These are phyloP conservation scores for Hypoxylon sp. DNA, from an alignment of 2,329 filamentous ascomycete genomes.

Conservation along the genomic window DNA sequence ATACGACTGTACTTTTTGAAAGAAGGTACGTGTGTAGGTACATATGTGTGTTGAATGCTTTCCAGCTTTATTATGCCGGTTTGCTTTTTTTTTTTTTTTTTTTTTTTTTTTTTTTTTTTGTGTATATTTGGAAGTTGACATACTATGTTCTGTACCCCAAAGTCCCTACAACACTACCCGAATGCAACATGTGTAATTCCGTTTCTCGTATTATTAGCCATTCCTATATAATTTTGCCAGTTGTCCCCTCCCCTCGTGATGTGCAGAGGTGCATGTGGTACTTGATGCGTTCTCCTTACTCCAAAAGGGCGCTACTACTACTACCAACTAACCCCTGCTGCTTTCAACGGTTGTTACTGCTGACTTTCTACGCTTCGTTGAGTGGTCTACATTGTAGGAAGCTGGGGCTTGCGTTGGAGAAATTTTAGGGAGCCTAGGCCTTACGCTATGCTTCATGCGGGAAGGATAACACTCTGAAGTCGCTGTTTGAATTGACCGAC, in stretches of 20 bases:
- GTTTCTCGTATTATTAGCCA: conserved; percentile 6
- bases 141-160: background rate
- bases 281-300: conserved; percentile 5
- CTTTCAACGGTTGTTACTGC: conserved; percentile 20
- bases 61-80: background rate
- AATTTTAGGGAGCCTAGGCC: conserved; percentile 5
- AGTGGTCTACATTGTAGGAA: conserved; percentile 17
- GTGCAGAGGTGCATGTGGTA: conserved; percentile 11
- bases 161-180: background rate
- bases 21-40: conserved; percentile 13
- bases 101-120: background rate
- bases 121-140: conserved; percentile 8
- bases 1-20: background rate
- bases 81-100: conserved; percentile 2
- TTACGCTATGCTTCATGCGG: conserved; percentile 21
- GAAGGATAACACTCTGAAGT: conserved; percentile 2
- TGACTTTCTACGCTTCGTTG: conserved; percentile 30
- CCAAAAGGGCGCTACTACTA: conserved; percentile 8
- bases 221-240: conserved; percentile 4
- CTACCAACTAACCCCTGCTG: conserved; percentile 6
- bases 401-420: conserved; percentile 10
- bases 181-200: conserved; percentile 2
- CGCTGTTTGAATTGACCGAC: conserved; percentile 12
- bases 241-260: conserved; percentile 30
- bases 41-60: background rate